Evolutionary conservation across 208 protist species (phyloP), one percentile per base, ranked within the genome.

Genomic region (Plasmodiophora brassicae): DNA sequence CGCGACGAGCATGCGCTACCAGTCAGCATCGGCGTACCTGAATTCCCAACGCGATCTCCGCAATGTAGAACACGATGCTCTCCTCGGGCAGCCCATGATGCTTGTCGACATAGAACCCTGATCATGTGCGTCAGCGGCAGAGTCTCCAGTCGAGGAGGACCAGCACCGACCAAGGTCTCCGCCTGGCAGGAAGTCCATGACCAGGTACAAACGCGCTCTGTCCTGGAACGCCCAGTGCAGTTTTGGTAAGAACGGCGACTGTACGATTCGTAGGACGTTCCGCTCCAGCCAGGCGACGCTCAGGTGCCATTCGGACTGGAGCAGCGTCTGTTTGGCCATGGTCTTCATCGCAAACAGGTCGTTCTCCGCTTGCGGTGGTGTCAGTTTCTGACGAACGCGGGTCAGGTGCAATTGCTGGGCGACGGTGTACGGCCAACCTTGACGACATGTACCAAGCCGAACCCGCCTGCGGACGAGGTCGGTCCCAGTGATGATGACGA

Each of bases 101-200:
- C n/a, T n/a, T n/a, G n/a, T n/a, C n/a, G n/a, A n/a, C n/a, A n/a
- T n/a, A n/a, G n/a, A n/a, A n/a, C n/a, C n/a, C n/a, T n/a, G n/a
- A n/a, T n/a, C n/a, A n/a, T n/a, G n/a, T n/a, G n/a, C n/a, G n/a
- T n/a, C n/a, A n/a, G n/a, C n/a, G n/a, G n/a, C n/a, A n/a, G n/a
- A n/a, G n/a, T n/a, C n/a, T n/a, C n/a, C n/a, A n/a, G n/a, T n/a
- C n/a, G n/a, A n/a, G n/a, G n/a, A n/a, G n/a, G n/a, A n/a, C n/a
- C n/a, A n/a, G n/a, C n/a, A n/a, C n/a, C n/a, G n/a, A n/a, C 65
- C 65, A 5, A 78, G n/a, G 41, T 78, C 65, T 14, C 65, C 65
- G 41, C 65, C 65, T 14, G 65, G 14, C 41, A 78, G n/a, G n/a
- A 78, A 78, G n/a, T 78, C 65, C 65, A 78, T 78, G n/a, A 78